Evolutionary conservation across 2,329 filamentous ascomycete genomes (phyloP).

Genomic region (Fusarium sp.): DNA sequence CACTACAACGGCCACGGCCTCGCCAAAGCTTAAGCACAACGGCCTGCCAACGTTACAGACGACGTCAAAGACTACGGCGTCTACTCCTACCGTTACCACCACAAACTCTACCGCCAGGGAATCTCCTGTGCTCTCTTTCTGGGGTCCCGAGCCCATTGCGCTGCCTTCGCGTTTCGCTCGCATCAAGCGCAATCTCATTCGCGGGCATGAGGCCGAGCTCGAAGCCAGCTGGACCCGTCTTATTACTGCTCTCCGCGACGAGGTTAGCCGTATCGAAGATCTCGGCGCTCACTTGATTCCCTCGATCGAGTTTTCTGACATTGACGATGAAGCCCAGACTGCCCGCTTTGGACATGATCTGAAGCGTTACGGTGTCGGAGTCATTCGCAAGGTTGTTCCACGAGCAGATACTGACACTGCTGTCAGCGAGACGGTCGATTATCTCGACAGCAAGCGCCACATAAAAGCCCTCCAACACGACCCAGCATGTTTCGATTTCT

Average conservation of each 20-base stretch:
- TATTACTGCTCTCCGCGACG: slow-evolving; percentile 60
- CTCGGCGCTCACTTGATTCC: slow-evolving; percentile 65
- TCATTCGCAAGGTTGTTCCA: slow-evolving; percentile 73
- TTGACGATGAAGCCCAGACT: slow-evolving; percentile 59
- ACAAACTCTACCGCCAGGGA: slow-evolving; percentile 52
- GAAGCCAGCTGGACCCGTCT: slow-evolving; percentile 66
- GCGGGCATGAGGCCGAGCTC: slow-evolving; percentile 64
- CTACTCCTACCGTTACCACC: slow-evolving; percentile 15
- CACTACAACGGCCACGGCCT: slow-evolving; percentile 28
- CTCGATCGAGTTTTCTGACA: slow-evolving; percentile 64
- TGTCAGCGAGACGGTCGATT: slow-evolving; percentile 69
- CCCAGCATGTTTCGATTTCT: slow-evolving; percentile 78
- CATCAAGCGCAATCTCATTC: slow-evolving; percentile 65
- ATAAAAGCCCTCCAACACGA: slow-evolving; percentile 52
- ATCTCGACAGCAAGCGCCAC: slow-evolving; percentile 51
- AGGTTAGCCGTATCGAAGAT: slow-evolving; percentile 63
- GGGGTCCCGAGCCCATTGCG: slow-evolving; percentile 67
- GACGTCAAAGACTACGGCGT: slow-evolving; percentile 15
- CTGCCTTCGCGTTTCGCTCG: slow-evolving; percentile 67
- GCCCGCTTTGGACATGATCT: slow-evolving; percentile 67
- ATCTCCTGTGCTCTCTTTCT: slow-evolving; percentile 65
- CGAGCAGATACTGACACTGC: slow-evolving; percentile 64
- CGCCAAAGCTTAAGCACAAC: slow-evolving; percentile 26
- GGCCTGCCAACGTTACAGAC: slow-evolving; percentile 14
- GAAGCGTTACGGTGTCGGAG: slow-evolving; percentile 71